These are phyloP conservation scores for Solanum peruvianum DNA, from an alignment of 257 asterid genomes.

Conservation along the genomic window DNA sequence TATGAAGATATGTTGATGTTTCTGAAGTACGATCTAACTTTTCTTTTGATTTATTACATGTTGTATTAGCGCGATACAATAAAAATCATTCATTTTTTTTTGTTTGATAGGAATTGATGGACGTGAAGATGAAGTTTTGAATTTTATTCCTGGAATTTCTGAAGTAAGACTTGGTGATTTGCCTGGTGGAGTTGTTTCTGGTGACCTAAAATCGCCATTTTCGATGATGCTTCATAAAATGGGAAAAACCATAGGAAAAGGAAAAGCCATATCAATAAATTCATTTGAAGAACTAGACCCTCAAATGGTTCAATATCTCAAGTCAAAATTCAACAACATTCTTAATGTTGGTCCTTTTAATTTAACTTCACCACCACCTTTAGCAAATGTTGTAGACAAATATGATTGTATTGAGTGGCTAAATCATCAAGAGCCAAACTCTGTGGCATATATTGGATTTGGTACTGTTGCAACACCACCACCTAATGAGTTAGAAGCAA, in stretches of 20 bases:
- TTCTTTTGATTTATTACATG: neutral
- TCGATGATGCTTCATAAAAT: conserved; percentile 29
- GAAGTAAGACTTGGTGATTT: conserved; percentile 29
- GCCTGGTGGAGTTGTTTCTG: conserved; percentile 24
- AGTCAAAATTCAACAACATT: conserved; percentile 33
- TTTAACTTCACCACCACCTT: conserved; percentile 8
- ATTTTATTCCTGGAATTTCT: conserved; percentile 44
- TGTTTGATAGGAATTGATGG: neutral
- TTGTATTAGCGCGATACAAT: no score
- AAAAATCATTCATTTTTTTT: neutral
- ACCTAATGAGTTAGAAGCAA: conserved; percentile 31
- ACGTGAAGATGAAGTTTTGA: conserved; percentile 19
- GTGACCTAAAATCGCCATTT: conserved; percentile 22
- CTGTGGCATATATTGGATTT: conserved; percentile 43
- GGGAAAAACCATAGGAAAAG: conserved; percentile 28
- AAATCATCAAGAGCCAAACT: conserved; percentile 16
- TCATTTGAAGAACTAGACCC: conserved; percentile 74
- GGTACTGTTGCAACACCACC: conserved; percentile 42
- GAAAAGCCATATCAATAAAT: conserved; percentile 41
- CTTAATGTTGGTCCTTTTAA: conserved; percentile 61
- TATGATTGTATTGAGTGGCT: conserved; percentile 52
- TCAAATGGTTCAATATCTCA: conserved; percentile 23
- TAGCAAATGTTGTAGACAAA: neutral
- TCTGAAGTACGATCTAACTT: neutral
- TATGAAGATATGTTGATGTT: no score